Evolutionary conservation across 2,329 filamentous ascomycete species (phyloP).

Genomic region (Neofusicoccum laricinum): DNA sequence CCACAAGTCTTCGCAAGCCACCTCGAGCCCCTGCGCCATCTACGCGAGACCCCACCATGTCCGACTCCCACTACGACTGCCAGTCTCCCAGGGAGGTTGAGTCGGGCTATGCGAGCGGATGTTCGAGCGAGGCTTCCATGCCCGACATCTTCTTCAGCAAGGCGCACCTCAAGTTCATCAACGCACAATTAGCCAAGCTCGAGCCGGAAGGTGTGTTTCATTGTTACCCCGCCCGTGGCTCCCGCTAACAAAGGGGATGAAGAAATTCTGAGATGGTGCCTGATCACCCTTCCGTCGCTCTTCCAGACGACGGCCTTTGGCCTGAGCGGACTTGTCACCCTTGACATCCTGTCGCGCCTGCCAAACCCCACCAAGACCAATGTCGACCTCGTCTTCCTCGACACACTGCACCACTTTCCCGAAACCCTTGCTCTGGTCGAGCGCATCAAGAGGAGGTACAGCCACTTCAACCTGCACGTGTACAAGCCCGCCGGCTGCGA

Average conservation of each 20-base stretch:
- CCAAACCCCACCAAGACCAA: constrained; percentile 56
- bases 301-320: constrained; percentile 57
- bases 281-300: constrained; percentile 83
- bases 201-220: constrained; percentile 64
- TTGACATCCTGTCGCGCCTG: constrained; percentile 72
- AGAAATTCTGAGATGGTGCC: constrained; percentile 90
- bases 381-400: constrained; percentile 53
- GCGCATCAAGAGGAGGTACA: constrained; percentile 72
- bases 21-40: constrained; percentile 5
- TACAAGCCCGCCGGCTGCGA: constrained; percentile 81
- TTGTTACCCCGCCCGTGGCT: constrained; percentile 20
- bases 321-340: constrained; percentile 50
- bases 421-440: constrained; percentile 55
- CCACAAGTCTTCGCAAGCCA: background rate
- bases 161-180: constrained; percentile 85
- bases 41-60: constrained; percentile 17
- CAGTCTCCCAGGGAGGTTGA: constrained; percentile 53
- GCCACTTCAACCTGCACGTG: constrained; percentile 76
- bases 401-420: constrained; percentile 53
- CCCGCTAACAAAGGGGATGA: constrained; percentile 24
- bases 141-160: constrained; percentile 83
- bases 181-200: constrained; percentile 82
- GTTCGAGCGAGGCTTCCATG: constrained; percentile 60
- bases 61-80: constrained; percentile 16
- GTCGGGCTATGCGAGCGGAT: constrained; percentile 79